Evolutionary conservation across 2,329 filamentous ascomycete species (phyloP).

Genomic region (Thielaviopsis ethacetica): DNA sequence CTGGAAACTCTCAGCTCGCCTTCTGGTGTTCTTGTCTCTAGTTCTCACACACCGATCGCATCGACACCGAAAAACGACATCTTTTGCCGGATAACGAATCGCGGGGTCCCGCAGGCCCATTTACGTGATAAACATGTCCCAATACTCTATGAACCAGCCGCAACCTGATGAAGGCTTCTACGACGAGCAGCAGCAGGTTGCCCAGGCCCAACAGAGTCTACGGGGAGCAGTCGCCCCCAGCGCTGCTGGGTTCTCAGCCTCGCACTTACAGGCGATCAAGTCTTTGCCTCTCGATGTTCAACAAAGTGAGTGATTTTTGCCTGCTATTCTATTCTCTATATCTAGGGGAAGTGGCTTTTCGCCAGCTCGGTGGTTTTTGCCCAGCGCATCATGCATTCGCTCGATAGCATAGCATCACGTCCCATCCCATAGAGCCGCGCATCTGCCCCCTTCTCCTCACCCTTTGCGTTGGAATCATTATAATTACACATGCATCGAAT

Average conservation of each 20-base stretch:
- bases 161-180: conserved; percentile 11
- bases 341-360: too few species aligned
- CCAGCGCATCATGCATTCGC: too few species aligned
- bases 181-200: conserved; percentile 1
- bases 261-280: conserved; percentile 1
- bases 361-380: not conserved
- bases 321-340: not conserved
- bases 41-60: not conserved
- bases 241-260: not conserved
- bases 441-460: too few species aligned
- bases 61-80: not conserved
- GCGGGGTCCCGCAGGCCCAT: not conserved
- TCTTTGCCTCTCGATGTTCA: conserved; percentile 1
- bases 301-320: conserved; percentile 4
- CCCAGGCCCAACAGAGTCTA: not conserved
- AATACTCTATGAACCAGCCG: not conserved
- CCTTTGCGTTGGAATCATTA: too few species aligned
- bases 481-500: too few species aligned
- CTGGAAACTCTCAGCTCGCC: too few species aligned
- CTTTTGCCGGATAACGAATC: not conserved
- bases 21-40: too few species aligned
- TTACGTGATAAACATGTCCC: not conserved
- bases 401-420: too few species aligned
- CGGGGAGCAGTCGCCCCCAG: not conserved
- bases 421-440: too few species aligned